Base-by-base conservation (phyloP, 2,329 filamentous ascomycete species). In the Pyrenophora teres region DNA sequence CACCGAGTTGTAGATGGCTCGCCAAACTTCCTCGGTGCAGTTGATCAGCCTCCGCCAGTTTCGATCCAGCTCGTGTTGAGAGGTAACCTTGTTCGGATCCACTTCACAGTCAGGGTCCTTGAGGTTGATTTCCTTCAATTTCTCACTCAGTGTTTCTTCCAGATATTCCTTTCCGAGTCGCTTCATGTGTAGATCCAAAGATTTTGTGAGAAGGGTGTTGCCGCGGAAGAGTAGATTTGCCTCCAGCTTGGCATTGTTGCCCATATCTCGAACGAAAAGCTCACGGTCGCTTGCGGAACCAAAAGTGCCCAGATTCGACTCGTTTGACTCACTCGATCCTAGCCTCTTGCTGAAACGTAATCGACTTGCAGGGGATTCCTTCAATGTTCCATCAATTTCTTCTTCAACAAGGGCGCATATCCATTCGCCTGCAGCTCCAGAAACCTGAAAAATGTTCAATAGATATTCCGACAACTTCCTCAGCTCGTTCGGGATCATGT, bases 201-300 rank as follows among this genome's bases (percentile, higher is more conserved):
- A 88, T 71, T 97, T 95, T 0, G 94, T 99, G 23, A 97, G 81
- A 8, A 99, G 78, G 0, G 94, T 95, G 67, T 99, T 99, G 54
- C 94, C 94, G 30, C 94, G 85, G 75, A 99, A 99, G 3, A 99
- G 83, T 1, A 99, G 80, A 63, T 97, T 99, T 4, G 93, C 94
- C 72, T 99, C 94, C 38, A 90, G 85, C 21, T 90, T 87, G 3
- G 92, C 81, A 7, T 88, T 88, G 70, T 88, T 91, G 66, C 87
- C 85, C 81, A 92, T 85, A 64, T 94, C 89, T 38, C 89, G 83
- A 18, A 92, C 86, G 21, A 89, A 80, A 40, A 86, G 78, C 68
- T 91, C 87, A 33, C 89, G 83, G 52, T 91, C 89, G 56, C 80
- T 83, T 13, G 65, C 65, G 21, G 68, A 73, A 23, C 66, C 68